Evolutionary conservation across 1,284 basidiomycete species (phyloP), one percentile per base, ranked within the genome.

Genomic region (Sphagnurus paluster): DNA sequence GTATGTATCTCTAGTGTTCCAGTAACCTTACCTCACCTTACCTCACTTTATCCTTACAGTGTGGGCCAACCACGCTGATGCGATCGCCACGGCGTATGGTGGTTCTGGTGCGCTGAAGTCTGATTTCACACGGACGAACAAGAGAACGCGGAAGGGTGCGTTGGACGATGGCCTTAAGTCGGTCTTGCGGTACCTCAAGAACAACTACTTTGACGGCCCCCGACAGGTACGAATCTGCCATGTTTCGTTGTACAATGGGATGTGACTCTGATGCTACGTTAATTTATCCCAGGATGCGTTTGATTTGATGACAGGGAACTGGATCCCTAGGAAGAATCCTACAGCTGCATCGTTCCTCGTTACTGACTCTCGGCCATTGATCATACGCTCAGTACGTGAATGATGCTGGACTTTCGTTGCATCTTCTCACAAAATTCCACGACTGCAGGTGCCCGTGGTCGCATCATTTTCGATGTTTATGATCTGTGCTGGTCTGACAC

Each of bases 41-140:
- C n/a, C n/a, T n/a, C n/a, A n/a, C 38, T 25, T 10, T 24, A 5
- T 17, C 25, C 28, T 38, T 2, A 4, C 50, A 95, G 94, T 98
- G 65, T 99, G 97, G 97, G 90, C 97, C 16, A 92, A 99, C 63
- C 96, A 99, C 63, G 97, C 93, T 14, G 93, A 99, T 67, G 75
- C 79, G 41, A 90, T 99, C 53, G 88, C 93, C 1, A 84, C 80
- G 49, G 94, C 95, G 0, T 99, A 99, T 68, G 90, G 86, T 42
- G 97, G 97, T 19, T 96, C 95, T 17, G 95, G 92, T 11, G 97
- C 97, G 1, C 71, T 99, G 56, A 99, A 99, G 70, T 94, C 93
- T 1, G 97, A 99, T 69, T 98, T 93, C 64, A 99, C 95, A 7
- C 77, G 93, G 39, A 98, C 94, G 0, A 96, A 94, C 58, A 89